phyloP scores from a whole-genome alignment of 2,329 filamentous ascomycete species.

The Reticulascus tulasneorum region DNA sequence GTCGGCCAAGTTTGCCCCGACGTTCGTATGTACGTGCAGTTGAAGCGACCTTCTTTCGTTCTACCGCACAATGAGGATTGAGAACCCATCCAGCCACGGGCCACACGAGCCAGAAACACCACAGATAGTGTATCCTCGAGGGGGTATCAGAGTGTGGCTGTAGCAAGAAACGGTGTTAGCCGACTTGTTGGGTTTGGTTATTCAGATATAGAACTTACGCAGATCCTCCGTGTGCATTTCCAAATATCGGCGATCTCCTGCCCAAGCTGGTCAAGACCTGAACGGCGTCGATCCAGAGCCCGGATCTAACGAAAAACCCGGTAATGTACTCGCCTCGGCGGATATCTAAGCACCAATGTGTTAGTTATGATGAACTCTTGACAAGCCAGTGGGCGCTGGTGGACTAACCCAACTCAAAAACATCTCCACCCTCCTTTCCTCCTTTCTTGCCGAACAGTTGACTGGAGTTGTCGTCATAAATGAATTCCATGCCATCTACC shows the following conservation, averaged over 20 bases:
- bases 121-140: conserved; percentile 81
- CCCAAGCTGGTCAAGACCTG: conserved; percentile 87
- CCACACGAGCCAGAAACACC: conserved; percentile 81
- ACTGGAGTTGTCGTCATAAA: conserved; percentile 80
- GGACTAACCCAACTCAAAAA: conserved; percentile 71
- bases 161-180: conserved; percentile 15
- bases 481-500: conserved; percentile 85
- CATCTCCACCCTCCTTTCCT: conserved; percentile 64
- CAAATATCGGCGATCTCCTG: conserved; percentile 80
- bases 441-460: conserved; percentile 84
- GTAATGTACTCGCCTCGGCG: conserved; percentile 81
- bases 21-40: too few relatives aligned
- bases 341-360: conserved; percentile 54
- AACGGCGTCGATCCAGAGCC: conserved; percentile 80
- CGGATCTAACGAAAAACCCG: conserved; percentile 79
- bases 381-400: neutral
- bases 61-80: conserved; percentile 57
- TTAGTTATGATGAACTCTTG: conserved; percentile 15
- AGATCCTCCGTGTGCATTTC: conserved; percentile 74
- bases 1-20: too few relatives aligned
- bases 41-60: too few relatives aligned
- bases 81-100: conserved; percentile 80
- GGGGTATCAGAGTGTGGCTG: conserved; percentile 85
- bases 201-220: conserved; percentile 57
- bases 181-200: too few relatives aligned